Conservation (phyloP, 768 basidiomycete species). For the Leucosporidium yakuticum region DNA sequence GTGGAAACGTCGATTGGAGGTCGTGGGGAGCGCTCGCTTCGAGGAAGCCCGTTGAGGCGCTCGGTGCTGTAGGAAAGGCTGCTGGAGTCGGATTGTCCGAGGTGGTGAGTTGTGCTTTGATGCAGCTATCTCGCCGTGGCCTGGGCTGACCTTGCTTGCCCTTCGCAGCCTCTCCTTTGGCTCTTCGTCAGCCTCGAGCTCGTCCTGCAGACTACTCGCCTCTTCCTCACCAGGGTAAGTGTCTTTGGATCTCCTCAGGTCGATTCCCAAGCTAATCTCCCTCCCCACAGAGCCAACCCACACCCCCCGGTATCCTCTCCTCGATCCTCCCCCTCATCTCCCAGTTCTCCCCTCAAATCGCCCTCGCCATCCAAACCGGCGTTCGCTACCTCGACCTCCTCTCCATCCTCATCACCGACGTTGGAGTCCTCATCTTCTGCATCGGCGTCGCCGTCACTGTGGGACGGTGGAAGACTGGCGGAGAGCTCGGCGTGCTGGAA, state of each 20-base stretch:
- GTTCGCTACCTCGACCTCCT: constrained; percentile 34
- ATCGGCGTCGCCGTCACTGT: constrained; percentile 28
- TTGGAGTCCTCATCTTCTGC: constrained; percentile 37
- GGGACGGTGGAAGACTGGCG: constrained; percentile 20
- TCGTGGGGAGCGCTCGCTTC: constrained; percentile 31
- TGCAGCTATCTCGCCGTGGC: neutral
- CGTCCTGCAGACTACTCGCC: constrained; percentile 36
- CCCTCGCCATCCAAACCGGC: constrained; percentile 28
- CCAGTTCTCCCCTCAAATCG: constrained; percentile 34
- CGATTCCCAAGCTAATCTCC: neutral
- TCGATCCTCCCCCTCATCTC: constrained; percentile 36
- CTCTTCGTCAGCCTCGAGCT: constrained; percentile 39
- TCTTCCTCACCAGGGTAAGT: constrained; percentile 37
- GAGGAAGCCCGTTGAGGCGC: constrained; percentile 2
- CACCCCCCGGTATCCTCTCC: constrained; percentile 33
- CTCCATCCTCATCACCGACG: constrained; percentile 37
- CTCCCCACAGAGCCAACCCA: constrained; percentile 27
- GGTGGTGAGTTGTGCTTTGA: constrained; percentile 24
- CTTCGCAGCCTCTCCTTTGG: constrained; percentile 34
- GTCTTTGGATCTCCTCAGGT: neutral
- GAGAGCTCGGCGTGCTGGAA: neutral
- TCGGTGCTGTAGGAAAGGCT: constrained; percentile 9
- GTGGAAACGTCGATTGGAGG: constrained; percentile 31
- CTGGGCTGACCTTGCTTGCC: neutral
- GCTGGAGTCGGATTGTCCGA: constrained; percentile 17